Evolutionary conservation across 2,329 filamentous ascomycete species (phyloP).

Genomic region (Fusarium tjaetaba): DNA sequence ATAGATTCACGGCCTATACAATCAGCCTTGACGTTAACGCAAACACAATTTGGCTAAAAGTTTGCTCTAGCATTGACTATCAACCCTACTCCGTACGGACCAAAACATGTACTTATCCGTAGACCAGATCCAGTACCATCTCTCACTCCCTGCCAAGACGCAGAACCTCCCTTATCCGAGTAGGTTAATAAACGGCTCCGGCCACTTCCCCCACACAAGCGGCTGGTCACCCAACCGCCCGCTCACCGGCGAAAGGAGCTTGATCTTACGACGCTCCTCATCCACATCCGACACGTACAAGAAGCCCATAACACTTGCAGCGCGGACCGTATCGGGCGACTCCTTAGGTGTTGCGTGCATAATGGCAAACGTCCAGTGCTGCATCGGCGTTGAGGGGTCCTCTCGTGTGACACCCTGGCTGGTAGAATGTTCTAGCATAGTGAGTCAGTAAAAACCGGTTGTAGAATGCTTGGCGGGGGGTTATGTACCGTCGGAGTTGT

Average conservation of each 20-base stretch:
- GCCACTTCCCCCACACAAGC: constrained; percentile 86
- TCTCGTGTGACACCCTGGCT: constrained; percentile 67
- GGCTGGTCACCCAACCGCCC: constrained; percentile 83
- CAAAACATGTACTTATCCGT: neutral
- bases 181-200: constrained; percentile 83
- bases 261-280: constrained; percentile 81
- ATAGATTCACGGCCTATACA: neutral
- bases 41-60: neutral
- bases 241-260: constrained; percentile 84
- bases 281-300: constrained; percentile 94
- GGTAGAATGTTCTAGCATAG: constrained; percentile 43
- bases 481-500: constrained; percentile 67
- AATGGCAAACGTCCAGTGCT: constrained; percentile 85
- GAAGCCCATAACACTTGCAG: constrained; percentile 89
- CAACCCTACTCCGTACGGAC: neutral
- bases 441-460: constrained; percentile 20
- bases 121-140: neutral
- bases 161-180: constrained; percentile 58
- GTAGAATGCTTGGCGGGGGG: neutral
- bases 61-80: neutral
- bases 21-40: too few species aligned
- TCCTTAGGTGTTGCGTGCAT: constrained; percentile 80
- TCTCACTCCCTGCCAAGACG: neutral
- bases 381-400: constrained; percentile 72
- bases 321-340: constrained; percentile 75